Evolutionary conservation across 2,329 filamentous ascomycete species (phyloP), one percentile per base, ranked within the genome.

Genomic region (Stemphylium vesicarium): DNA sequence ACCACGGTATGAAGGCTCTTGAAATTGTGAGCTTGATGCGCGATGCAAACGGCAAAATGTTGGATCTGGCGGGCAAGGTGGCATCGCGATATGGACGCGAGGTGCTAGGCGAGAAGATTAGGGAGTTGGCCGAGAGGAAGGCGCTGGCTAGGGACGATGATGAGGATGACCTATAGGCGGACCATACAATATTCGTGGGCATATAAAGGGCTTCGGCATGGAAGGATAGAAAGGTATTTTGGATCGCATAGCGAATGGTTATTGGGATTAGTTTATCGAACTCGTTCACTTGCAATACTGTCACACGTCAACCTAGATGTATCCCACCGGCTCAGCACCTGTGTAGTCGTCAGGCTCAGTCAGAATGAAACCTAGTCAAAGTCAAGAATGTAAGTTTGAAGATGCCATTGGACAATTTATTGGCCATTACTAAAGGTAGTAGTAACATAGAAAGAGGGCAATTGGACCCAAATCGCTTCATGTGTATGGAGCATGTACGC

Each of bases 1-100:
- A 98, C 60, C 84, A 90, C 26, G 94, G 93, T 5, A 97, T 97
- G 92, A 92, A 94, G 64, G 94, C 94, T 0, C 80, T 99, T 32
- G 96, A 99, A 78, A 84, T 98, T 68, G 95, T 96, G 26, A 82
- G 85, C 58, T 80, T 99, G 68, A 90, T 99, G 88, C 85, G 84
- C 39, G 93, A 98, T 78, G 82, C 86, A 40, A 90, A 86, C 56
- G 94, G 94, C 15, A 88, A 90, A 74, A 97, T 97, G 91, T 77
- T 96, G 53, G 92, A 97, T 74, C 90, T 94, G 4, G 95, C 95
- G 1, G 86, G 87, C 52, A 96, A 96, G 82, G 86, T 99, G 44
- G 95, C 95, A 8, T 86, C 89, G 71, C 82, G 94, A 65, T 99
- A 96, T 78, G 90, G 90, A 9, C 82, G 90, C 57, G 83, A 84